A percentile compares a stretch with the other conserved stretches of the same genome.
Evolutionary conservation across 208 protist genomes (phyloP).

Genomic region (Leptomonas pyrrhocoris): DNA sequence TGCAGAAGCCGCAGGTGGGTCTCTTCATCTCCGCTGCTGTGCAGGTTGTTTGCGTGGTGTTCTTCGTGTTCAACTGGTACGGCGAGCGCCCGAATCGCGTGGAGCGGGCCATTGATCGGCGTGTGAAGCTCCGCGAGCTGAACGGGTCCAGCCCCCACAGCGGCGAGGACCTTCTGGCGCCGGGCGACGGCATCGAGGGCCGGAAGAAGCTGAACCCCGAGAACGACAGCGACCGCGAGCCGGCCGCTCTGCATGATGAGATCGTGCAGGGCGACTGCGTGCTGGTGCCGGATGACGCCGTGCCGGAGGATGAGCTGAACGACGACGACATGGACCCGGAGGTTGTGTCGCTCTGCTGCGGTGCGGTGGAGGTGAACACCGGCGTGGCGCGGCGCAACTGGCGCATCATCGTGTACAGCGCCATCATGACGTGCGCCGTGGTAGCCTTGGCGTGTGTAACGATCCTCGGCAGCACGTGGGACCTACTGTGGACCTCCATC

Average conservation of each 20-base stretch:
- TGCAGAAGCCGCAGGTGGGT: constrained; percentile 24
- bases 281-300: neutral
- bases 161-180: constrained; percentile 68
- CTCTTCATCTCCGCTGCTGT: constrained; percentile 36
- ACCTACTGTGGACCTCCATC: constrained; percentile 26
- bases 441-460: constrained; percentile 30
- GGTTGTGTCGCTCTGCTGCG: constrained; percentile 16
- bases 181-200: constrained; percentile 63
- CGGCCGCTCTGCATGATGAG: neutral
- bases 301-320: constrained; percentile 3
- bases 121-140: neutral
- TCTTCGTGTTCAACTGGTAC: constrained; percentile 58
- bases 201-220: constrained; percentile 14
- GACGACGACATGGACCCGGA: constrained; percentile 2
- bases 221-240: neutral
- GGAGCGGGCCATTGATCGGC: too few species aligned
- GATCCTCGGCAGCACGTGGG: constrained; percentile 32
- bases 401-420: constrained; percentile 32
- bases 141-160: constrained; percentile 44
- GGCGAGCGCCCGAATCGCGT: constrained; percentile 40
- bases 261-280: constrained; percentile 7
- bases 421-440: constrained; percentile 39
- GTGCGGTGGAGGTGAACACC: constrained; percentile 43
- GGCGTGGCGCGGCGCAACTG: constrained; percentile 40
- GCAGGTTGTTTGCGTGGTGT: constrained; percentile 28